Base-by-base conservation (phyloP, 768 basidiomycete species). In the Russula abietina region DNA sequence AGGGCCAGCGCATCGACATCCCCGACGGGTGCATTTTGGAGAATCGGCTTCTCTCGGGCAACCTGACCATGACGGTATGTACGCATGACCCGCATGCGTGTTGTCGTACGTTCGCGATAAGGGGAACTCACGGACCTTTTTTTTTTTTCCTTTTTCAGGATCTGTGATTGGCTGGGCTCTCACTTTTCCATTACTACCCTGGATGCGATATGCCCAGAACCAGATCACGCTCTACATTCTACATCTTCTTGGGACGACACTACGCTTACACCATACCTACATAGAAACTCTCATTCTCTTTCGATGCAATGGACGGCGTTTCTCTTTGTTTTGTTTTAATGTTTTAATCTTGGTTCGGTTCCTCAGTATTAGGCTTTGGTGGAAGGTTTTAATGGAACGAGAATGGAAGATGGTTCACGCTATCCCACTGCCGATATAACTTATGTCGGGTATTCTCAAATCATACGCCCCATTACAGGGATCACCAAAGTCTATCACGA, bases 41-140 rank as follows among this genome's bases (percentile, higher is more conserved):
- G 73, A 86, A 87, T 76, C 81, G 84, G 69, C 74, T 93, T 66
- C 79, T 93, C 52, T 91, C 90, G 49, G 91, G 92, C 65, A 92
- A 90, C 76, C 75, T 93, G 73, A 87, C 84, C 71, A 89, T 92
- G 84, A 92, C 87, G 71, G 85, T 72, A 53, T 50, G 71, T 70
- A 36, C 33, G 33, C 33, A 33, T 33, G 6, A n/a, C 8, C 10
- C 9, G 10, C 8, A 39, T 63, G 9, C 48, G 30, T 51, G 28
- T 28, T 56, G 16, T 4, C 9, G 11, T 17, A 22, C 24, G 12
- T 33, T 24, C 26, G 9, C 8, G 4, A 38, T 19, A 3, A 24
- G 28, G 17, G 8, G 1, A n/a, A 36, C 39, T 39, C 33, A 57
- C 24, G 41, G 24, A 9, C 10, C 12, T 43, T 1, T 49, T 4